Conservation (phyloP, 352 stramenopile species). For the Globisporangium rhizosaccharum region DNA sequence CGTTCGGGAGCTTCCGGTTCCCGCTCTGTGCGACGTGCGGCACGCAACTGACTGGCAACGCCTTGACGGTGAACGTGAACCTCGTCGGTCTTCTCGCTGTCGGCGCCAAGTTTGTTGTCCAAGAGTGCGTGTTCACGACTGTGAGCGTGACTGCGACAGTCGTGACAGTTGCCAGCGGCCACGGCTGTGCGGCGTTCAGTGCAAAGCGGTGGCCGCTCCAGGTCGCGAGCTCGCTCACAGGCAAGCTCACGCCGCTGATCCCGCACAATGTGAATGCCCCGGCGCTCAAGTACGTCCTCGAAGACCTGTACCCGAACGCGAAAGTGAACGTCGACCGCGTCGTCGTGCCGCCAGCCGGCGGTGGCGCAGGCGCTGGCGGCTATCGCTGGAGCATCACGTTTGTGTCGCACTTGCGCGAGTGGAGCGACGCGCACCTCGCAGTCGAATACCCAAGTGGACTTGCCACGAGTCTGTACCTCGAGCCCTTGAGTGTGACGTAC, state of each 20-base stretch:
- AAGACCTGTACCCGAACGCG: conserved; percentile 42
- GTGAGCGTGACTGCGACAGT: conserved; percentile 27
- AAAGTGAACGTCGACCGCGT: conserved; percentile 41
- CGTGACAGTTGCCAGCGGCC: conserved; percentile 46
- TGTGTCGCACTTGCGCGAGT: conserved; percentile 77
- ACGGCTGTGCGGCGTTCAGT: conserved; percentile 53
- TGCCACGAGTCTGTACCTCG: conserved; percentile 34
- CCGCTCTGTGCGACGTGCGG: conserved; percentile 57
- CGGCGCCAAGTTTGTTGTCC: conserved; percentile 56
- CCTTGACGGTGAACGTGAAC: conserved; percentile 57
- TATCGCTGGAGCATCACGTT: conserved; percentile 92
- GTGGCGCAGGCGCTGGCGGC: conserved; percentile 22
- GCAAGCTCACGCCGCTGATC: conserved; percentile 56
- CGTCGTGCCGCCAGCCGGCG: conserved; percentile 11
- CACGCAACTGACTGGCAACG: conserved; percentile 30
- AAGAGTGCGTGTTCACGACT: conserved; percentile 68
- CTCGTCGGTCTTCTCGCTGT: conserved; percentile 51
- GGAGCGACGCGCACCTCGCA: conserved; percentile 61
- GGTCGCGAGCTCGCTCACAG: conserved; percentile 14
- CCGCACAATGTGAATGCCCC: conserved; percentile 48
- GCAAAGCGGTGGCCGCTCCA: conserved; percentile 38
- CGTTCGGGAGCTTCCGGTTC: conserved; percentile 53
- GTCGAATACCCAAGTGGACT: conserved; percentile 58
- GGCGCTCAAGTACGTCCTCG: conserved; percentile 52
- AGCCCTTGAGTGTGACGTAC: conserved; percentile 44